Evolutionary conservation across 805 yeast species (phyloP), one percentile per base, ranked within the genome.

Genomic region (Ogataea minuta): DNA sequence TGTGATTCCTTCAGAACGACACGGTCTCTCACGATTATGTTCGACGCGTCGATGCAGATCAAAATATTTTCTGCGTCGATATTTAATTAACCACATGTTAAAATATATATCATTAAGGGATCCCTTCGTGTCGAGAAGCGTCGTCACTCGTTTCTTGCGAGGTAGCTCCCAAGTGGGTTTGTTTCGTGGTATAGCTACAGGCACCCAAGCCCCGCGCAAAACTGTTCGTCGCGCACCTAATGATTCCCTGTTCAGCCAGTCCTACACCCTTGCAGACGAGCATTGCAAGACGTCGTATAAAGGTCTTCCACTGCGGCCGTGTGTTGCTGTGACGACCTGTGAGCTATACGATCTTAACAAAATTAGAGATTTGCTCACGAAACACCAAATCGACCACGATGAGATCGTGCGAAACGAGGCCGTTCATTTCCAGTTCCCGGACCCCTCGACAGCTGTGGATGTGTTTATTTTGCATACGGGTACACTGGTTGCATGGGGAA

Each of bases 401-500:
- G 60, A 58, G 32, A 54, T 60, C 9, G 63, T 60, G 13, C 50
- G 49, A 11, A 79, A 78, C 26, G 93, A 85, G 55, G 86, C 85
- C 10, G 68, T 84, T 0, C 75, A 76, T 42, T 73, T 79, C 37
- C 66, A 65, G 21, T 68, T 60, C 36, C 61, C 65, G 4, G 48
- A 44, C 14, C 64, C 64, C n/a, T 46, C 48, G n/a, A n/a, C 16
- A 23, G 31, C 53, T 20, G 62, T 43, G 9, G 90, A 86, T 49
- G 67, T 88, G 2, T 71, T 89, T 64, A 67, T 89, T 1, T 64
- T 90, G 29, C 73, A 79, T 4, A 81, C 82, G 49, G 97, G 96
- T 3, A 77, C 95, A 0, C 64, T 89, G 9, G 87, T 86, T 10
- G 84, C 87, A 0, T 89, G 96, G 95, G 88, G 88, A 7, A 63